Evolutionary conservation across 2,329 filamentous ascomycete genomes (phyloP).

Genomic region (Verticillium zaregamsianum): DNA sequence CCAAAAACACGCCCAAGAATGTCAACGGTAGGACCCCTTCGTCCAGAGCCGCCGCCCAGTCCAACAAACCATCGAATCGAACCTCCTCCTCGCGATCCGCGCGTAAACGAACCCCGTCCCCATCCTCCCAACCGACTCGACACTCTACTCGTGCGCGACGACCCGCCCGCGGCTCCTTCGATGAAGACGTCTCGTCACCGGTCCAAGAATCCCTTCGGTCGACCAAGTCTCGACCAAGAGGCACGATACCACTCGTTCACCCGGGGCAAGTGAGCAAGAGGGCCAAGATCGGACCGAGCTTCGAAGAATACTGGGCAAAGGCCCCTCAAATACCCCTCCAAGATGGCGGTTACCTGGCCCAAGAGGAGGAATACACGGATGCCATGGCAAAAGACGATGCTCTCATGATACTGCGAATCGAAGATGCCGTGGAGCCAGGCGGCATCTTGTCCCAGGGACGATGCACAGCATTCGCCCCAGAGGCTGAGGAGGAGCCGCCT

Average conservation of each 20-base stretch:
- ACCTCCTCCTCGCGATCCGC: conserved; percentile 26
- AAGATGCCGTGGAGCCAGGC: conserved; percentile 69
- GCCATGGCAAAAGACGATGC: conserved; percentile 67
- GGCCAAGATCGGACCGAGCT: conserved; percentile 47
- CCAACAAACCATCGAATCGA: conserved; percentile 21
- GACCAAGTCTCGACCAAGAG: conserved; percentile 19
- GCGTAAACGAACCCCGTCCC: conserved; percentile 37
- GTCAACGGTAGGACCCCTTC: conserved; percentile 16
- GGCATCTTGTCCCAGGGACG: conserved; percentile 67
- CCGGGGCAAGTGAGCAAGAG: conserved; percentile 52
- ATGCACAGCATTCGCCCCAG: conserved; percentile 70
- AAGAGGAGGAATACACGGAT: conserved; percentile 53
- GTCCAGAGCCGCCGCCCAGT: conserved; percentile 7
- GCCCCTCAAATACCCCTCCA: conserved; percentile 50
- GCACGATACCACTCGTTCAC: conserved; percentile 53
- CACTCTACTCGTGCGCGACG: conserved; percentile 39
- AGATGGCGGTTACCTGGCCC: conserved; percentile 56
- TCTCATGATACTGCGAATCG: conserved; percentile 61
- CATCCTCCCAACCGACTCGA: conserved; percentile 31
- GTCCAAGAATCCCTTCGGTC: conserved; percentile 26
- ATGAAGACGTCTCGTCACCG: conserved; percentile 8
- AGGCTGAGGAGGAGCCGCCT: conserved; percentile 67
- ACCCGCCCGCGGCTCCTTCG: conserved; percentile 34
- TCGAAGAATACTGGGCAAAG: conserved; percentile 54
- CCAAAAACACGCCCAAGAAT: conserved; percentile 22